Evolutionary conservation across 1,284 basidiomycete genomes (phyloP).

Genomic region (Trichosporon asahii): DNA sequence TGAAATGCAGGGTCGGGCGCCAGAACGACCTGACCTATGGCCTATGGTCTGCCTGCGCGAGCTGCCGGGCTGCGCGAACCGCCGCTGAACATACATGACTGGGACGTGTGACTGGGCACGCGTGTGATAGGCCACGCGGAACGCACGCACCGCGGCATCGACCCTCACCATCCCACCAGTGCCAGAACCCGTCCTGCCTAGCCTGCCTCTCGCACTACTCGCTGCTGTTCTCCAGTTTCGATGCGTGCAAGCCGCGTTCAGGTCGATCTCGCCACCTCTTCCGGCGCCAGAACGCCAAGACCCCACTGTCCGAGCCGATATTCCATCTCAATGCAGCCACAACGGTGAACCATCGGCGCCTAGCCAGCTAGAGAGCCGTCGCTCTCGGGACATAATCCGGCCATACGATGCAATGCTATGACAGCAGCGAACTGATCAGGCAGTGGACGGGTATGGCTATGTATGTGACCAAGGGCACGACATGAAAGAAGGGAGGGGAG

Average conservation of each 20-base stretch:
- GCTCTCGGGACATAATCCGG: neutral
- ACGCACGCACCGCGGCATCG: neutral
- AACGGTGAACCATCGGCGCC: neutral
- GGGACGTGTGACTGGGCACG: neutral
- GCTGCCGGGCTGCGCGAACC: too few species aligned
- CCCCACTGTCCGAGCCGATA: neutral
- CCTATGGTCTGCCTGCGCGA: too few species aligned
- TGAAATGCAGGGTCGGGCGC: slow-evolving; percentile 1
- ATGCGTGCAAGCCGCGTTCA: neutral
- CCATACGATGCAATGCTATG: too few species aligned
- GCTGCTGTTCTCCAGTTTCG: too few species aligned
- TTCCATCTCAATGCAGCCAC: neutral
- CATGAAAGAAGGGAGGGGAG: too few species aligned
- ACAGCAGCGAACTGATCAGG: too few species aligned
- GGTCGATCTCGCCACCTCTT: neutral
- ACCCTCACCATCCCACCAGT: neutral
- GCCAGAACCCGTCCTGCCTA: neutral
- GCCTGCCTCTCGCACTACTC: too few species aligned
- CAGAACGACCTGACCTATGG: neutral
- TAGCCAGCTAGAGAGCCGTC: neutral
- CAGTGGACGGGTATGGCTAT: neutral
- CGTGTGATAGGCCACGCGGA: neutral
- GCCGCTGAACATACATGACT: too few species aligned
- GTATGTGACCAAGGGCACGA: neutral
- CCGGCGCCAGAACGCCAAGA: neutral